These are phyloP conservation scores for Byssoonygena ceratinophila DNA, from an alignment of 2,329 filamentous ascomycete genomes.

Conservation along the genomic window DNA sequence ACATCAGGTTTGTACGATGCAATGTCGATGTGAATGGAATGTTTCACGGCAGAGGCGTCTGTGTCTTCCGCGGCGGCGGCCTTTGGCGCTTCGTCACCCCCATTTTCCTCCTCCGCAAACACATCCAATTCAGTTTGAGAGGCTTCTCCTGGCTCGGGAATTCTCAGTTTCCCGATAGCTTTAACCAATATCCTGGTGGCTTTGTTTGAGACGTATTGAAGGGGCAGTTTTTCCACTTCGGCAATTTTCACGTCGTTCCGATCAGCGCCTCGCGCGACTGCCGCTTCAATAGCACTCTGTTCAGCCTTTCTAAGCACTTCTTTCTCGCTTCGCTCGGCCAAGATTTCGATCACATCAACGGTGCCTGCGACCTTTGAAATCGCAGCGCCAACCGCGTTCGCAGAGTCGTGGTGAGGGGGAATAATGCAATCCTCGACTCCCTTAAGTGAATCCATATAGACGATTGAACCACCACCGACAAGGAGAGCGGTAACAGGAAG, in stretches of 20 bases:
- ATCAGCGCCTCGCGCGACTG: constrained; percentile 20
- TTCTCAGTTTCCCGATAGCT: constrained; percentile 35
- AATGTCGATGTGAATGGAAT: constrained; percentile 21
- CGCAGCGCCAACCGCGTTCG: constrained; percentile 52
- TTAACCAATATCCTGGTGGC: constrained; percentile 29
- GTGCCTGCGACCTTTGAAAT: constrained; percentile 47
- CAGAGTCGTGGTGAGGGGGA: constrained; percentile 45
- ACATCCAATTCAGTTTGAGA: neutral
- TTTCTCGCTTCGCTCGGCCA: constrained; percentile 25
- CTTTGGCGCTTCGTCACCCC: constrained; percentile 12
- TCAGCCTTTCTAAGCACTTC: constrained; percentile 20
- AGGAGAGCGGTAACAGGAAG: constrained; percentile 44
- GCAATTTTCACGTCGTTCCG: constrained; percentile 34
- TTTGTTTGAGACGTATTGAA: constrained; percentile 29
- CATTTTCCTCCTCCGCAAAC: constrained; percentile 5
- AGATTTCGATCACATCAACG: constrained; percentile 44
- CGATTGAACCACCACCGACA: constrained; percentile 48
- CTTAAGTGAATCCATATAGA: constrained; percentile 40
- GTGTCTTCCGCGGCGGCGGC: constrained; percentile 9
- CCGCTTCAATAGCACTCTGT: constrained; percentile 19
- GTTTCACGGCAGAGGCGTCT: constrained; percentile 11
- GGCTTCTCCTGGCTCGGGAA: constrained; percentile 16
- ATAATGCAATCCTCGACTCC: constrained; percentile 44
- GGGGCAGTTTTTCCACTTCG: constrained; percentile 35
- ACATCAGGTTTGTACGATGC: constrained; percentile 27